These are phyloP conservation scores for Sordariomycetes sp. DNA, from an alignment of 2,329 filamentous ascomycete species.

Conservation along the genomic window DNA sequence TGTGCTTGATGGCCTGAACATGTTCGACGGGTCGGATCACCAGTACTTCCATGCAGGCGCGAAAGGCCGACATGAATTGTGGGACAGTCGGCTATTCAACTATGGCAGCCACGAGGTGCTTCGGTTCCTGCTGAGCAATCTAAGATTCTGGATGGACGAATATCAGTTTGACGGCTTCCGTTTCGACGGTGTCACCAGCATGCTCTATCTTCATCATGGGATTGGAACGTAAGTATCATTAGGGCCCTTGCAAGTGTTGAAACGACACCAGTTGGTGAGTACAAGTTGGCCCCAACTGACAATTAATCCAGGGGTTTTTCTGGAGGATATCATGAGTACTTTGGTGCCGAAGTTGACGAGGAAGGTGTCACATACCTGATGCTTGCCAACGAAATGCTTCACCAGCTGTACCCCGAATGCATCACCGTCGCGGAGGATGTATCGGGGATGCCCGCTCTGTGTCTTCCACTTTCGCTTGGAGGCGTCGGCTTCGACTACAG, in stretches of 20 bases:
- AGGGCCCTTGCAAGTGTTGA: neutral
- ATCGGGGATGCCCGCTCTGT: conserved; percentile 96
- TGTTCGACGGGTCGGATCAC: conserved; percentile 91
- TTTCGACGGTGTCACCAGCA: conserved; percentile 96
- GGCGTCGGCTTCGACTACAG: conserved; percentile 96
- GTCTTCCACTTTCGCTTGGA: conserved; percentile 70
- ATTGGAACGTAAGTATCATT: conserved; percentile 69
- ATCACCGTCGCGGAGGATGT: conserved; percentile 97
- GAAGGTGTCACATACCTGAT: conserved; percentile 92
- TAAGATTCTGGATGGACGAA: conserved; percentile 99
- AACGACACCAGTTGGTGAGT: too few species aligned
- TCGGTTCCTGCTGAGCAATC: conserved; percentile 88
- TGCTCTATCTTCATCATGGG: conserved; percentile 92
- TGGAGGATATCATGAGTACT: conserved; percentile 97
- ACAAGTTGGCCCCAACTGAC: neutral
- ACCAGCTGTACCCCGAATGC: conserved; percentile 71
- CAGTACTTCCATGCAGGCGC: conserved; percentile 86
- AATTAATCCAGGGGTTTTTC: conserved; percentile 62
- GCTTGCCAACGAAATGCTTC: conserved; percentile 92
- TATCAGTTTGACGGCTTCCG: conserved; percentile 95
- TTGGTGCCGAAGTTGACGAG: conserved; percentile 77
- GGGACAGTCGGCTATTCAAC: conserved; percentile 96
- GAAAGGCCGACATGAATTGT: conserved; percentile 80
- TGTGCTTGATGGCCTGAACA: conserved; percentile 84
- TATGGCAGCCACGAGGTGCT: conserved; percentile 91